Percentiles rank a stretch among this genome's conserved stretches.
Evolutionary conservation across 2,329 filamentous ascomycete genomes (phyloP).

Genomic region (Helotiales sp.): DNA sequence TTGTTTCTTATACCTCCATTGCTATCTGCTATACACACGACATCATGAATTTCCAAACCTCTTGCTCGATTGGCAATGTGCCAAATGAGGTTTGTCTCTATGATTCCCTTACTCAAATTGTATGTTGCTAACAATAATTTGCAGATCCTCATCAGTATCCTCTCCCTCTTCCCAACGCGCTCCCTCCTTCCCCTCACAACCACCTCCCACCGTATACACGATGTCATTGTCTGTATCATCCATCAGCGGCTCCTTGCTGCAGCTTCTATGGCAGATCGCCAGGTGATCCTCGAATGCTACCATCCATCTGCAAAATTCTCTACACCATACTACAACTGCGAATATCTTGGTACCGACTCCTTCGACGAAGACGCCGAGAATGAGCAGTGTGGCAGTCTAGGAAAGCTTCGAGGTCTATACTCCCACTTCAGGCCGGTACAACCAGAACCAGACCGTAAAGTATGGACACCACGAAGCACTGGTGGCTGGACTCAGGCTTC

Average conservation of each 20-base stretch:
- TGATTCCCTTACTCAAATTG: background rate
- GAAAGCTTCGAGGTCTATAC: conserved; percentile 16
- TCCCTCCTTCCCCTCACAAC: conserved; percentile 54
- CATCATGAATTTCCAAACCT: background rate
- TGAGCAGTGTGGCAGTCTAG: background rate
- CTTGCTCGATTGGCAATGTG: conserved; percentile 1
- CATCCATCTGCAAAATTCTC: conserved; percentile 68
- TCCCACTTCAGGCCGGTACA: conserved; percentile 22
- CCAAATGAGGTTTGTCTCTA: conserved; percentile 9
- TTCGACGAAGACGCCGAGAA: conserved; percentile 1
- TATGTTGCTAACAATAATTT: background rate
- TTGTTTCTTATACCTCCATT: background rate
- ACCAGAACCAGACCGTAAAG: conserved; percentile 16
- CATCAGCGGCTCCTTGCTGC: conserved; percentile 62
- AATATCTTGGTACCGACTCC: conserved; percentile 57
- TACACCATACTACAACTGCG: conserved; percentile 70
- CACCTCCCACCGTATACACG: conserved; percentile 63
- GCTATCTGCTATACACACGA: background rate
- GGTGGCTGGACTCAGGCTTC: conserved; percentile 37
- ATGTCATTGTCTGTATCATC: conserved; percentile 61
- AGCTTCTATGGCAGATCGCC: conserved; percentile 55
- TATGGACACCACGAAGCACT: conserved; percentile 26
- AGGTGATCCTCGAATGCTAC: conserved; percentile 75
- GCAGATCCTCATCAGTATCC: conserved; percentile 51
- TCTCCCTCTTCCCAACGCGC: conserved; percentile 48